Evolutionary conservation across 331 rosid species (phyloP).

Genomic region (Stylosanthes scabra): DNA sequence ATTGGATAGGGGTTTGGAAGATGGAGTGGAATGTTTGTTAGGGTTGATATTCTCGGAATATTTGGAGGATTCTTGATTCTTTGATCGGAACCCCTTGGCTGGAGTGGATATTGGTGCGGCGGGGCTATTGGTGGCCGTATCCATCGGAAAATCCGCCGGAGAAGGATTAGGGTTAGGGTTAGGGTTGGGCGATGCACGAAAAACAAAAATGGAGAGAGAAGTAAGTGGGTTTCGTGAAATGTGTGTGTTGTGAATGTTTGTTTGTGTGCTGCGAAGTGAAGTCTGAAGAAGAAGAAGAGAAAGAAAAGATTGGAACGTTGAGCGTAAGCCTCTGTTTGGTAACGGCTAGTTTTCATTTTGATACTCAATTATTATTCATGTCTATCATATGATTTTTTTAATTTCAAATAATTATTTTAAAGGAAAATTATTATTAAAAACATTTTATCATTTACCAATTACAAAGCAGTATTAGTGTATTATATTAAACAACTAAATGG

Average conservation of each 20-base stretch:
- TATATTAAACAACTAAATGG: too few species aligned
- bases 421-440: too few species aligned
- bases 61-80: conserved; percentile 49
- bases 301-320: conserved; percentile 58
- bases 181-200: too few species aligned
- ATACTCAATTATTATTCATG: too few species aligned
- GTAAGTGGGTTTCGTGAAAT: background rate
- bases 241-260: background rate
- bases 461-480: too few species aligned
- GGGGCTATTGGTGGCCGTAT: conserved; percentile 53
- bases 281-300: background rate
- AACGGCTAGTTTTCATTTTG: conserved; percentile 77
- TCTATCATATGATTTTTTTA: too few species aligned
- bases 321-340: conserved; percentile 45
- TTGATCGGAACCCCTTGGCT: conserved; percentile 47
- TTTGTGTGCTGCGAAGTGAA: background rate
- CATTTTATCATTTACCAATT: too few species aligned
- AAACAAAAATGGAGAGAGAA: background rate
- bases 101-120: conserved; percentile 34
- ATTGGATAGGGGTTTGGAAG: background rate
- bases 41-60: conserved; percentile 68
- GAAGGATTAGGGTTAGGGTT: too few species aligned
- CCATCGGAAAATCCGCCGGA: conserved; percentile 37
- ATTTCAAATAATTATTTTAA: too few species aligned
- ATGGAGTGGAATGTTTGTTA: conserved; percentile 29